Evolutionary conservation across 2,329 filamentous ascomycete species (phyloP), one percentile per base, ranked within the genome.

Genomic region (Cladobotryum mycophilum): DNA sequence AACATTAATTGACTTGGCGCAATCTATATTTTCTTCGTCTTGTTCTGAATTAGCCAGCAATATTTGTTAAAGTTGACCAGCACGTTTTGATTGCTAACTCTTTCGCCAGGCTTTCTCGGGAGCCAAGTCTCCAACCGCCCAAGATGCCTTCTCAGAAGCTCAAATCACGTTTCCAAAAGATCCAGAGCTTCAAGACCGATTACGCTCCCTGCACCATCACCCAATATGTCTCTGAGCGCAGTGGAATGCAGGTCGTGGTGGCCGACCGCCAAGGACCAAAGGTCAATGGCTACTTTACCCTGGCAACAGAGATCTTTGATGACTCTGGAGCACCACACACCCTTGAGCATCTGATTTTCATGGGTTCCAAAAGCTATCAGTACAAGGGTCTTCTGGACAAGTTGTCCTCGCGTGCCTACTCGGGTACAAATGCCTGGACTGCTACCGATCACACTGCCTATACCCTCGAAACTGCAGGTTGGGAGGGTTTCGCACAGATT

Each of bases 321-420:
- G 90, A 99, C 67, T 97, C 92, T 11, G 93, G 93, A 38, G 88
- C 93, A 13, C 93, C 88, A 5, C 88, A 92, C 63, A 91, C 88
- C 0, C 75, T 92, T n/a, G 86, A 92, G 69, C 86, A 91, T 66
- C 71, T 92, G 13, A 76, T 88, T 56, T 92, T 91, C 65, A 90
- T 91, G 85, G 93, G 93, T 25, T 97, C 93, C 20, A 90, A 88
- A 66, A 95, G 80, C 65, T 97, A 96, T 67, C 86, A 81, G 54
- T 97, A 95, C 74, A 97, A 97, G 68, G 93, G 93, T 1, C 83
- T 99, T 38, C 79, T 99, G 15, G 92, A 97, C 67, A 96, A 95
- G 71, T 79, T 99, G 52, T 89, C 93, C 3, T 95, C 89, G 4
- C 82, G 95, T 57, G 89, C 92, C 1, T 99, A 97, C 67, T 95